phyloP scores from a whole-genome alignment of 2,329 filamentous ascomycete genomes.

The Aspergillus quadricinctus region DNA sequence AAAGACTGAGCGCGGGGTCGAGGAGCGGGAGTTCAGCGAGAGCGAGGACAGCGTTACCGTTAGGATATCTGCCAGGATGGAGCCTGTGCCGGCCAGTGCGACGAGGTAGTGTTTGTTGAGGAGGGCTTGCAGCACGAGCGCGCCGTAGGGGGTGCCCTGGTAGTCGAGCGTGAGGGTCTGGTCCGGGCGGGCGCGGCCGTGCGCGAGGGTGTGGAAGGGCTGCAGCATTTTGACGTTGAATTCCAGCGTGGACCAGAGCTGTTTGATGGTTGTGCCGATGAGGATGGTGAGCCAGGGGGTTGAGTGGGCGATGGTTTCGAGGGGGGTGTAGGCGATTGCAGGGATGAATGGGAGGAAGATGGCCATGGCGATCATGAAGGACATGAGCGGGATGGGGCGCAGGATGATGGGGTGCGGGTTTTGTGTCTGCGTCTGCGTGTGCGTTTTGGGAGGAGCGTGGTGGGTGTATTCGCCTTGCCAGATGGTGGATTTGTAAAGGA shows the following conservation, averaged over 20 bases:
- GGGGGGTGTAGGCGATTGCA: slow-evolving; percentile 39
- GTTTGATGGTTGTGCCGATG: slow-evolving; percentile 43
- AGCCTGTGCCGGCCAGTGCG: slow-evolving; percentile 41
- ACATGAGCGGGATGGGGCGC: slow-evolving; percentile 14
- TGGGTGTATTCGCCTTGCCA: slow-evolving; percentile 48
- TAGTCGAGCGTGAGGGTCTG: slow-evolving; percentile 48
- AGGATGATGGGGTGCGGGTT: slow-evolving; percentile 46
- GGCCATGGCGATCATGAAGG: slow-evolving; percentile 5
- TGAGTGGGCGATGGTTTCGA: slow-evolving; percentile 35
- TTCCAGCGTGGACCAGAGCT: slow-evolving; percentile 47
- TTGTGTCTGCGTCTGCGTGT: slow-evolving; percentile 19
- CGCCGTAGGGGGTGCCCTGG: slow-evolving; percentile 45
- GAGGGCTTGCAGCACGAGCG: slow-evolving; percentile 41
- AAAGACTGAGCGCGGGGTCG: slow-evolving; percentile 59
- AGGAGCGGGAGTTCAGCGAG: slow-evolving; percentile 37
- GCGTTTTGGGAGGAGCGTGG: slow-evolving; percentile 25
- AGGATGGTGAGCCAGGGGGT: slow-evolving; percentile 44
- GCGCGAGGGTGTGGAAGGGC: slow-evolving; percentile 45
- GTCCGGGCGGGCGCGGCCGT: slow-evolving; percentile 41
- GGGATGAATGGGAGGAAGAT: slow-evolving; percentile 39
- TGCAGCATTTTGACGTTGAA: slow-evolving; percentile 46
- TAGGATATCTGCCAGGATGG: slow-evolving; percentile 44
- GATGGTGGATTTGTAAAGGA: slow-evolving; percentile 48
- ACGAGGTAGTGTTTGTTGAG: slow-evolving; percentile 44
- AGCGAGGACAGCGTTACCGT: slow-evolving; percentile 48